A percentile compares a stretch with the other conserved stretches of the same genome.
These are phyloP conservation scores for Scutellaria barbata DNA, from an alignment of 257 asterid genomes.

Conservation along the genomic window DNA sequence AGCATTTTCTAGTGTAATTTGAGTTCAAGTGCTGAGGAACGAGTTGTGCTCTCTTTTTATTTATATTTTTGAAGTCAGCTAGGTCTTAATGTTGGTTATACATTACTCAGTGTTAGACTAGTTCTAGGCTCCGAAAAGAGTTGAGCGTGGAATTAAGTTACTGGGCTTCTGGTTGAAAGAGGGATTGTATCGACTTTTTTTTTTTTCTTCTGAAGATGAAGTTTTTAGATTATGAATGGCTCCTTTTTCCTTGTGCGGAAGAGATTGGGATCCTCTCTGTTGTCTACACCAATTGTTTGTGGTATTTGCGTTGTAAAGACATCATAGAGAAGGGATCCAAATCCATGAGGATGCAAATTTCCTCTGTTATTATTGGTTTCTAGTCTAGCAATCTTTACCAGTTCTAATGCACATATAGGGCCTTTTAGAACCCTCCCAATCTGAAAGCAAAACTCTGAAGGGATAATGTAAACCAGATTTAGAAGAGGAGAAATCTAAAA, in stretches of 20 bases:
- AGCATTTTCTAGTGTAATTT: slow-evolving; percentile 40
- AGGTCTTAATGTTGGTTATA: slow-evolving; percentile 38
- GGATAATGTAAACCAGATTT: no score
- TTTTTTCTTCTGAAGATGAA: slow-evolving; percentile 7
- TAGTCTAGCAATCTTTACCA: not conserved
- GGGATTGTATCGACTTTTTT: slow-evolving; percentile 43
- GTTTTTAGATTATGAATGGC: slow-evolving; percentile 25
- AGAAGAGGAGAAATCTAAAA: no score
- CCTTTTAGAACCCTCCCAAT: no score
- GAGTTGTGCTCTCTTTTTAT: slow-evolving; percentile 25
- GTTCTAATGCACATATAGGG: not conserved
- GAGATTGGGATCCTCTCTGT: not conserved
- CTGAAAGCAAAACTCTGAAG: no score
- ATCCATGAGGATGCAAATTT: slow-evolving; percentile 9
- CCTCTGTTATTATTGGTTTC: not conserved
- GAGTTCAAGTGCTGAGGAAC: slow-evolving; percentile 37
- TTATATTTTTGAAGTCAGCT: slow-evolving; percentile 12
- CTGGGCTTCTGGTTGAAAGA: slow-evolving; percentile 40
- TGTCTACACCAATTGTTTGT: no score
- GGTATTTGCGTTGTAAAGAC: no score
- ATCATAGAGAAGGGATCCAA: no score
- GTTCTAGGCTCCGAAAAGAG: slow-evolving; percentile 56
- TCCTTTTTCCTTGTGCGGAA: slow-evolving; percentile 8
- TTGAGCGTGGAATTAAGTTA: slow-evolving; percentile 41
- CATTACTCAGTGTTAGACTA: slow-evolving; percentile 31